phyloP scores from a whole-genome alignment of 495 filamentous ascomycete species.

The Hypoxylon cercidicola region DNA sequence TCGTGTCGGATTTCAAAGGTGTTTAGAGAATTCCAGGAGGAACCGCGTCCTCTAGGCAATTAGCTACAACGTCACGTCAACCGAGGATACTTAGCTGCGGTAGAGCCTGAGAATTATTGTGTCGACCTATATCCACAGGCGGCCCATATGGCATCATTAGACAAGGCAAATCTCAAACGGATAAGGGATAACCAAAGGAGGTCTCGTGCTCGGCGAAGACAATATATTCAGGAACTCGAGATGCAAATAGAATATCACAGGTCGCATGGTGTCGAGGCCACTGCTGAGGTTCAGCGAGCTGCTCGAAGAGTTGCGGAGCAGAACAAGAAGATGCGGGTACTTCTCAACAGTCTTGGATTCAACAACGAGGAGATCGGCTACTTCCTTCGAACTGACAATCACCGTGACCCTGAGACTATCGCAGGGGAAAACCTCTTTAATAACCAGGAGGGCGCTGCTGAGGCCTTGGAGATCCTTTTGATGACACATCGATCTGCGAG shows the following conservation, averaged over 20 bases:
- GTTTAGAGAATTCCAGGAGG: no score
- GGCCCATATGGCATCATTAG: constrained; percentile 19
- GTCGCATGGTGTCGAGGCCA: constrained; percentile 65
- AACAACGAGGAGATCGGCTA: constrained; percentile 32
- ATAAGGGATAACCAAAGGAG: constrained; percentile 85
- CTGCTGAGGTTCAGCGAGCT: constrained; percentile 69
- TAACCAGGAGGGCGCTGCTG: not conserved
- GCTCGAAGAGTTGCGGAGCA: constrained; percentile 71
- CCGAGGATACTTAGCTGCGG: no score
- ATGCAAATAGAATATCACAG: constrained; percentile 69
- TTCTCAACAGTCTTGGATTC: constrained; percentile 48
- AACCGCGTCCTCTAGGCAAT: no score
- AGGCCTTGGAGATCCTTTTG: constrained; percentile 20
- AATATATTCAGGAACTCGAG: constrained; percentile 79
- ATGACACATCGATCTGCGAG: constrained; percentile 4
- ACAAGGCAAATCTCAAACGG: constrained; percentile 60
- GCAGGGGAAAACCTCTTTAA: not conserved
- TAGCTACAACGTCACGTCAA: no score
- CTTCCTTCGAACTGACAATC: constrained; percentile 28
- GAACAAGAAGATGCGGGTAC: constrained; percentile 65
- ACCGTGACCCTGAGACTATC: not conserved
- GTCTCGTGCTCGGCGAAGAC: constrained; percentile 78
- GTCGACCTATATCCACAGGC: not conserved
- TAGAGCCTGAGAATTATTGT: no score
- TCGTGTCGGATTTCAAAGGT: no score